Evolutionary conservation across 192 early-diverging fungal genomes (phyloP), one percentile per base, ranked within the genome.

Genomic region (Podila epicladia): DNA sequence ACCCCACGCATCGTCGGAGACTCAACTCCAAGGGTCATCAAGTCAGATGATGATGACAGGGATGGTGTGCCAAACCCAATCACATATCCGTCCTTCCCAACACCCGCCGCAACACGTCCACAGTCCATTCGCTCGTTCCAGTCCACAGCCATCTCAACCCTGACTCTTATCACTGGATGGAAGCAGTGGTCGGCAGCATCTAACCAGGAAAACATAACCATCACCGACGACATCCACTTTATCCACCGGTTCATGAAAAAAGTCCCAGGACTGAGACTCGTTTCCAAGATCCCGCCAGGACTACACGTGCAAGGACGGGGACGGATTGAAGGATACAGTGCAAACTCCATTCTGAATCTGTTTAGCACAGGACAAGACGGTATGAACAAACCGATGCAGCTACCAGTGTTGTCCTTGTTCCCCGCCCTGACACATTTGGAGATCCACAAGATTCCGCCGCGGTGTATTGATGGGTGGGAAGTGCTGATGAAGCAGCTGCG

Each of bases 161-260:
- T 86, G 62, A 82, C 85, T 0, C 61, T 83, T 2, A 82, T 83
- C 57, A 76, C 82, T 3, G 82, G 82, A 41, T 86, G 85, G 85
- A 73, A 83, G 37, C 77, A 82, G n/a, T 86, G 85, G 85, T 76
- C 72, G 24, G 77, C 77, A 3, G 66, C 69, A n/a, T 67, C 62
- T 55, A 60, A 31, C 37, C 13, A 57, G 49, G 64, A 63, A 12
- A 33, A 58, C 0, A 13, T 62, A 24, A 75, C 87, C 31, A 80
- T 89, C 48, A 62, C 84, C 32, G 77, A 84, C 38, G 89, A 90
- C 24, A 82, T 90, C 32, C 48, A 74, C 4, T 84, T 85, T 65
- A 86, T 90, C 32, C 85, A 86, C 74, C 69, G 71, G 48, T 76
- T 82, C 53, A 67, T 90, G n/a, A 73, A 77, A 31, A 75, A 74